Conservation (phyloP, 1,284 basidiomycete genomes). For the Taiwanofungus camphoratus region DNA sequence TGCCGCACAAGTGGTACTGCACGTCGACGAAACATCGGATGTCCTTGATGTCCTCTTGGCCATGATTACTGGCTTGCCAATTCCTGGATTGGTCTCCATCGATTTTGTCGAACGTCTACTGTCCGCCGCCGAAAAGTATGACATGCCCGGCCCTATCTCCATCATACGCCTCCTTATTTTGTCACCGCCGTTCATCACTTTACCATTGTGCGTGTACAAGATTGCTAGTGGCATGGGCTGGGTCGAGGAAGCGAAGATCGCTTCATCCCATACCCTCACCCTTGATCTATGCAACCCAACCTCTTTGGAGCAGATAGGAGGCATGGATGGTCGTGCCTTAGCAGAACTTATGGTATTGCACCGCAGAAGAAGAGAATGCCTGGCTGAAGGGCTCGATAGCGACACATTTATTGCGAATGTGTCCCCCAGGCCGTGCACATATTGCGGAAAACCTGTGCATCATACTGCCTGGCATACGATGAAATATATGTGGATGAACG, state of each 20-base stretch:
- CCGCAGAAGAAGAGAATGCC: not conserved
- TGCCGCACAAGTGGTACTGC: constrained; percentile 31
- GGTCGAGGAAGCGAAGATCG: not conserved
- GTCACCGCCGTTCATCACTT: not conserved
- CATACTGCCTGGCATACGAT: not conserved
- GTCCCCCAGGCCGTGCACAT: not conserved
- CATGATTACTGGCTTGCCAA: constrained; percentile 48
- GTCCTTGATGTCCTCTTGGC: constrained; percentile 47
- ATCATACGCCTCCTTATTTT: constrained; percentile 32
- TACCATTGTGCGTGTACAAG: constrained; percentile 3
- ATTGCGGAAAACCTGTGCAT: not conserved
- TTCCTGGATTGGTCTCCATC: constrained; percentile 39
- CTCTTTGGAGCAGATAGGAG: not conserved
- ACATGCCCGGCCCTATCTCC: constrained; percentile 51
- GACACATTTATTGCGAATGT: not conserved
- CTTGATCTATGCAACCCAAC: not conserved
- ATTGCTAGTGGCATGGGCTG: not conserved
- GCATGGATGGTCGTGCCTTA: not conserved
- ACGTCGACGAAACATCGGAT: constrained; percentile 43
- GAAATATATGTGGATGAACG: not conserved
- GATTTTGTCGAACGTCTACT: constrained; percentile 45
- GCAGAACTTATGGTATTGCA: constrained; percentile 3
- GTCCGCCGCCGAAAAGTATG: constrained; percentile 57
- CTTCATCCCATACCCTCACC: constrained; percentile 2
- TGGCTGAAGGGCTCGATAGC: not conserved